Conservation (phyloP, 1,284 basidiomycete genomes). For the Cryptococcus maquisensis region DNA sequence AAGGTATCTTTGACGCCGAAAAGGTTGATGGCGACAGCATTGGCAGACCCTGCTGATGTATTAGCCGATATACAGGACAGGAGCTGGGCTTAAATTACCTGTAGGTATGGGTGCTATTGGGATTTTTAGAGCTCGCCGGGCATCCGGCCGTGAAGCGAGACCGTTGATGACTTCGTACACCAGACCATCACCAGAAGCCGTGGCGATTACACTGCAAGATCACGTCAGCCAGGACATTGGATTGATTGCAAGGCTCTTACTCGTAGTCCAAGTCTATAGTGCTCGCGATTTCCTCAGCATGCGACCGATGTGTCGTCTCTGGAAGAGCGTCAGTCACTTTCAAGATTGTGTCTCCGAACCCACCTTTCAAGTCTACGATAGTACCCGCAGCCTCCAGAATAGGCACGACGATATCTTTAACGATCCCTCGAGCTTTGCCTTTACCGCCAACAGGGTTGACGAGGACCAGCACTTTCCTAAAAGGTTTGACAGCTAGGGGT, state of each 20-base stretch:
- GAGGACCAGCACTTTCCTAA: conserved; percentile 62
- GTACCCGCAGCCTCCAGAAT: conserved; percentile 75
- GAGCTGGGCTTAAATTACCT: conserved; percentile 54
- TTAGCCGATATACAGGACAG: background rate
- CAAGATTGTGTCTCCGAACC: conserved; percentile 31
- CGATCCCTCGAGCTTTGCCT: conserved; percentile 65
- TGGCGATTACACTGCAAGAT: conserved; percentile 59
- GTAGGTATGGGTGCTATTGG: conserved; percentile 84
- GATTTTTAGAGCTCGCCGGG: conserved; percentile 64
- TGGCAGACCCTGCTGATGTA: conserved; percentile 44
- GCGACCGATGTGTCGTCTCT: conserved; percentile 69
- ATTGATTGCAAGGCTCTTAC: conserved; percentile 23
- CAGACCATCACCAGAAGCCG: conserved; percentile 85
- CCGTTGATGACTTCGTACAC: conserved; percentile 92
- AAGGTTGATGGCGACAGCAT: conserved; percentile 47
- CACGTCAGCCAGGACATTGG: background rate
- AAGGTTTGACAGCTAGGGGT: conserved; percentile 54
- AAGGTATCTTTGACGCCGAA: conserved; percentile 59
- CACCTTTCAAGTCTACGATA: conserved; percentile 59
- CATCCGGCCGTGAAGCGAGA: conserved; percentile 67
- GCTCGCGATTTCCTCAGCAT: conserved; percentile 69
- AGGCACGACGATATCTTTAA: conserved; percentile 66
- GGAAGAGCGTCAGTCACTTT: background rate
- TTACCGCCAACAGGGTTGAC: conserved; percentile 86
- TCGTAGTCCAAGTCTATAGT: conserved; percentile 65